phyloP scores from a whole-genome alignment of 1,139 yeast genomes.

The Zhuliangozyma parablackwelliae region DNA sequence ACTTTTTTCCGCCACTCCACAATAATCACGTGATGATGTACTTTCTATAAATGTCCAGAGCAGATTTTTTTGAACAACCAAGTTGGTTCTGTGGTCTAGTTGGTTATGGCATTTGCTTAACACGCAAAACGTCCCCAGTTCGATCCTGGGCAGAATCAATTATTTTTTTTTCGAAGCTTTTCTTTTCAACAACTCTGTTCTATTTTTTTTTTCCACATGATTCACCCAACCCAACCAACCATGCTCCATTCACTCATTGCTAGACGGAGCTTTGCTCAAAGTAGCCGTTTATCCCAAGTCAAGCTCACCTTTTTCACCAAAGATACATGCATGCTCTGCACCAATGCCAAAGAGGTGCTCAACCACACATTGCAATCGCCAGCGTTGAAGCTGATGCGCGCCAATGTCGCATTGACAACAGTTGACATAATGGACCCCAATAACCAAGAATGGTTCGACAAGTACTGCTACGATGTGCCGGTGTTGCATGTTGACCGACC shows the following conservation, averaged over 20 bases:
- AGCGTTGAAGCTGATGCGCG: slow-evolving; percentile 11
- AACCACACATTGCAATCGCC: slow-evolving; percentile 34
- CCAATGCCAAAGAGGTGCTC: slow-evolving; percentile 59
- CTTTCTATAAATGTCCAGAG: too few relatives aligned
- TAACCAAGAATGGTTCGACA: slow-evolving; percentile 72
- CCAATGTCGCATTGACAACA: slow-evolving; percentile 34
- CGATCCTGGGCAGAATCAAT: slow-evolving; percentile 99
- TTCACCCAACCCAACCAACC: neutral
- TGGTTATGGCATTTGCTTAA: slow-evolving; percentile 99
- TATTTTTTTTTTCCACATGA: neutral
- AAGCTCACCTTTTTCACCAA: slow-evolving; percentile 66
- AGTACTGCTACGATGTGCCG: slow-evolving; percentile 86
- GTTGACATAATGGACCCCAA: slow-evolving; percentile 69
- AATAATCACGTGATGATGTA: too few relatives aligned
- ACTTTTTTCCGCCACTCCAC: too few relatives aligned
- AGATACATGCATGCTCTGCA: slow-evolving; percentile 74
- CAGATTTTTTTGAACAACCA: neutral
- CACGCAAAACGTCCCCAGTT: slow-evolving; percentile 99
- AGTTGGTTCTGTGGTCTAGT: slow-evolving; percentile 80
- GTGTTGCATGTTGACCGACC: slow-evolving; percentile 68
- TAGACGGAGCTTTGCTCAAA: neutral
- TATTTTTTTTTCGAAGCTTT: slow-evolving; percentile 13
- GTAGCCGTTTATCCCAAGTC: slow-evolving; percentile 1
- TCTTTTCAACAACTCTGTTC: neutral
- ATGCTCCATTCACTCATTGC: neutral